Percentiles rank a stretch among this genome's conserved stretches.
Evolutionary conservation across 768 basidiomycete species (phyloP).

Genomic region (Boletellus ananiceps): DNA sequence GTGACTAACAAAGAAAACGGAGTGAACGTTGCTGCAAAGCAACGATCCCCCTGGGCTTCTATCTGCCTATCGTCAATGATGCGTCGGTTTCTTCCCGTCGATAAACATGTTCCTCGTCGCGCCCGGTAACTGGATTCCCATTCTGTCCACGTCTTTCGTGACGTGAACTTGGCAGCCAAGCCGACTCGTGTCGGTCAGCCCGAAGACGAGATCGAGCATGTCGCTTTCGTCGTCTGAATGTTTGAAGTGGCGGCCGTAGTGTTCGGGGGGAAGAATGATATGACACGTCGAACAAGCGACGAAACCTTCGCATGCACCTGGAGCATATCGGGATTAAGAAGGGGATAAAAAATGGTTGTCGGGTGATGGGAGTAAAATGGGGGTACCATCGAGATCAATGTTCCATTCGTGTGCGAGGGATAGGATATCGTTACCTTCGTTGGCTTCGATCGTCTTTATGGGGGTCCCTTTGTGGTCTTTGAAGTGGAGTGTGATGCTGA

Average conservation of each 20-base stretch:
- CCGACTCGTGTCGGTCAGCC: constrained; percentile 87
- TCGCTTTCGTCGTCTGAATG: constrained; percentile 98
- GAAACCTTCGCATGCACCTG: constrained; percentile 95
- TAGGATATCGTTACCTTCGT: constrained; percentile 90
- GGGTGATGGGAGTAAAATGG: background rate
- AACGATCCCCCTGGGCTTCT: background rate
- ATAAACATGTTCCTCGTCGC: constrained; percentile 98
- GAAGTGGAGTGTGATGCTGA: constrained; percentile 86
- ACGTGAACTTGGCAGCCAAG: constrained; percentile 77
- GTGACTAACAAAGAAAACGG: constrained; percentile 10
- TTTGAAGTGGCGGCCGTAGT: constrained; percentile 84
- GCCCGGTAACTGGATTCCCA: constrained; percentile 77
- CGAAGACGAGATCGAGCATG: constrained; percentile 98
- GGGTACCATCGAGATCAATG: constrained; percentile 90
- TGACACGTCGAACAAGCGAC: constrained; percentile 98
- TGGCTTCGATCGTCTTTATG: constrained; percentile 87
- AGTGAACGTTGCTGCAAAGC: background rate
- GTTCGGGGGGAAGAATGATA: constrained; percentile 60
- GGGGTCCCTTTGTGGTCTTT: constrained; percentile 79
- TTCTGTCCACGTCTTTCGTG: constrained; percentile 78
- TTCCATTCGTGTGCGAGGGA: constrained; percentile 93
- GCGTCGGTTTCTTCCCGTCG: constrained; percentile 63
- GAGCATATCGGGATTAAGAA: background rate
- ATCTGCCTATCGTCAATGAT: constrained; percentile 33
- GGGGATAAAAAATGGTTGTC: background rate